Base-by-base conservation (phyloP, 306 rosid species). In the Abrus precatorius region DNA sequence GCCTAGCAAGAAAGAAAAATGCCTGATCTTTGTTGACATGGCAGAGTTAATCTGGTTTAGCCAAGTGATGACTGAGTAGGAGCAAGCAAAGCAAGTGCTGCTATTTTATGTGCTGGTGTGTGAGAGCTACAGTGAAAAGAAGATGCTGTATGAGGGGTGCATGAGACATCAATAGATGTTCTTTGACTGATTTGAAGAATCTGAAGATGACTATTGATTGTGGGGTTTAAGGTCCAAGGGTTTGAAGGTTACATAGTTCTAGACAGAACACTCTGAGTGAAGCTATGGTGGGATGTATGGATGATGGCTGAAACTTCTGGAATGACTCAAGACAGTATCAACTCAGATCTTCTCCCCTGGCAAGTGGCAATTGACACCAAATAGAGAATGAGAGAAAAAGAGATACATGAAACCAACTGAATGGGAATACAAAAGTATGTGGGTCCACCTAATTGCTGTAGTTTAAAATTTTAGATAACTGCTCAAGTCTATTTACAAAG, bases 151-250 rank as follows among this genome's bases (percentile, higher is more conserved):
- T 20, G 20, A 20, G 20, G 20, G 20, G 20, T 20, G 20, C 20
- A 20, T 20, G 20, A 20, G 20, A 20, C 20, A 20, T 13, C 56
- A 4, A 12, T n/a, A 5, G 20, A 1, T n/a, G 27, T n/a, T 27
- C 56, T 52, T 20, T 20, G 20, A 20, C 28, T 52, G 27, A 13
- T 52, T 52, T 20, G 56, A 52, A 6, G 56, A 52, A 20, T 52
- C 1, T 47, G 29, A 69, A 10, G 11, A 7, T 30, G 59, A 69
- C 59, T 2, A 3, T 20, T 20, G 20, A 20, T 20, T 20, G 20
- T 69, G 43, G 44, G 75, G 6, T 60, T 30, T 44, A 49, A 30
- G 44, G 13, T 69, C 75, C 20, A 30, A 6, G 60, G 44, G 60
- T 49, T 69, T 41, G 44, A 49, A 48, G 43, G 57, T 69, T 29